Evolutionary conservation across 2,329 filamentous ascomycete genomes (phyloP).

Genomic region (Huntiella savannae): DNA sequence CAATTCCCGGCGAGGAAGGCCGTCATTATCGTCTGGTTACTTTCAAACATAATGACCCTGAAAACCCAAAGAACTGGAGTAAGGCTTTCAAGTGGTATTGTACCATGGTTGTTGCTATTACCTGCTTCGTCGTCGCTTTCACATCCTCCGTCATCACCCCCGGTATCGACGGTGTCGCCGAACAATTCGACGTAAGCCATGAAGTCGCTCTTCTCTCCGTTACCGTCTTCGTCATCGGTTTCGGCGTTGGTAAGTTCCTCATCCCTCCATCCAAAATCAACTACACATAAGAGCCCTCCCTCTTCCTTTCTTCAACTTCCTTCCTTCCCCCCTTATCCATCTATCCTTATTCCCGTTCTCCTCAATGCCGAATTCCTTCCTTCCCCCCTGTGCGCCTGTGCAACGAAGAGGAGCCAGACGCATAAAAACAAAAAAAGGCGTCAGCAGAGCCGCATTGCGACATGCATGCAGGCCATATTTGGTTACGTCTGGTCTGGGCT

Average conservation of each 20-base stretch:
- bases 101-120: slow-evolving; percentile 66
- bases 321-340: neutral
- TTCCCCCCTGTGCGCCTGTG: too few relatives aligned
- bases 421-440: neutral
- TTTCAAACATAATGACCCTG: slow-evolving; percentile 51
- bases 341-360: slow-evolving; percentile 3
- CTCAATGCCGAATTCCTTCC: neutral
- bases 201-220: slow-evolving; percentile 57
- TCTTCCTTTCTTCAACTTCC: neutral
- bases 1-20: slow-evolving; percentile 11
- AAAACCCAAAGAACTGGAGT: slow-evolving; percentile 74
- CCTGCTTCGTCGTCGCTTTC: slow-evolving; percentile 57
- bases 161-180: slow-evolving; percentile 43
- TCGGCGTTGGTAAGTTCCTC: slow-evolving; percentile 45
- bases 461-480: neutral
- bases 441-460: slow-evolving; percentile 1
- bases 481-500: too few relatives aligned
- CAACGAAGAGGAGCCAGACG: too few relatives aligned
- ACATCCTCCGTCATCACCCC: slow-evolving; percentile 60
- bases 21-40: slow-evolving; percentile 34
- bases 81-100: slow-evolving; percentile 64
- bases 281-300: neutral
- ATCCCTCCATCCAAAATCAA: too few relatives aligned
- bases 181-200: slow-evolving; percentile 47
- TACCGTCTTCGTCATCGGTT: slow-evolving; percentile 63